Evolutionary conservation across 108 stramenopile genomes (phyloP).

Genomic region (Pseudonitzschia multiseries): DNA sequence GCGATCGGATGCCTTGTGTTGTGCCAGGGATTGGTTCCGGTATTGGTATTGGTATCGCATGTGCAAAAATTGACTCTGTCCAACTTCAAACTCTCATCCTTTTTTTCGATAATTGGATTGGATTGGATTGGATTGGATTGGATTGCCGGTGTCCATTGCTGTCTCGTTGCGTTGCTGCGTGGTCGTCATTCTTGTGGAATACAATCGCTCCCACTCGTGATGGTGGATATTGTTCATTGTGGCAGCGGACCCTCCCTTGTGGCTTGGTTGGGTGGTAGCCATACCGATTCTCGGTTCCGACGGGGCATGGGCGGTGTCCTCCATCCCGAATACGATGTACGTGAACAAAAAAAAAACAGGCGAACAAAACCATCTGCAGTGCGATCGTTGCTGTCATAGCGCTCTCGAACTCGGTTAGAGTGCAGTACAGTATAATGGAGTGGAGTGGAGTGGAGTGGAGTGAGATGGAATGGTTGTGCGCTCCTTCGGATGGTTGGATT

Average conservation of each 20-base stretch:
- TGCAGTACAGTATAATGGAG: too few species aligned
- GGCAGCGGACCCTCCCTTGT: conserved; percentile 64
- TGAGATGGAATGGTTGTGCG: too few species aligned
- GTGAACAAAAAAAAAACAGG: background rate
- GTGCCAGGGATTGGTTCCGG: too few species aligned
- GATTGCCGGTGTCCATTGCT: too few species aligned
- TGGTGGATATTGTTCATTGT: background rate
- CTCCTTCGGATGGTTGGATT: too few species aligned
- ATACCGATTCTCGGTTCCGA: conserved; percentile 79
- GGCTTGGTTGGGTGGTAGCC: conserved; percentile 78
- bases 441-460: too few species aligned
- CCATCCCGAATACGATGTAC: conserved; percentile 48
- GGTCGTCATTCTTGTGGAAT: too few species aligned
- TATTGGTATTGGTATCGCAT: too few species aligned
- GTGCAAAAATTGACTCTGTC: background rate
- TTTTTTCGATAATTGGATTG: background rate
- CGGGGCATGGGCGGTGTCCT: conserved; percentile 80
- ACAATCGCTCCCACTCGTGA: too few species aligned
- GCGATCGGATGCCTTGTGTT: too few species aligned
- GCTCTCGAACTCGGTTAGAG: background rate
- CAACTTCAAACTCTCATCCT: background rate
- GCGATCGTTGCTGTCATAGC: too few species aligned
- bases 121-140: background rate
- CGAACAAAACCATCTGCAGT: too few species aligned
- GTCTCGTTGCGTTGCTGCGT: background rate